Base-by-base conservation (phyloP, 306 rosid species). In the Pueraria montana region DNA sequence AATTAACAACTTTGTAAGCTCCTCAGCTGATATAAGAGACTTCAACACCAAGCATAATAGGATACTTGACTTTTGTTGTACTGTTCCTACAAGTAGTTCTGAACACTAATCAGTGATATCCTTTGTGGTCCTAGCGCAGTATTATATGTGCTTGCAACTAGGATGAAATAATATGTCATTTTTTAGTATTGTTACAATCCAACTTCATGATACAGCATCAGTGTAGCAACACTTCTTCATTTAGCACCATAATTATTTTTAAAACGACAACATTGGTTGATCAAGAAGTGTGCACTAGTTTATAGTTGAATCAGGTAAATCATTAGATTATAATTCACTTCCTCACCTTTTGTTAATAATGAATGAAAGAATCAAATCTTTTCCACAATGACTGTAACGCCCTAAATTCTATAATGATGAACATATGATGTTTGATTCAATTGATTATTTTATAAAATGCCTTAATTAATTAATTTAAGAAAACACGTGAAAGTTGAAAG, bases 201-300 rank as follows among this genome's bases (percentile, higher is more conserved):
- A 59, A 9, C 61, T 48, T 62, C 6, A 23, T 61, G 45, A 17
- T 24, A 36, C 43, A 62, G 46, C 18, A 14, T 32, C 3, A 72
- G 16, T 14, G 17, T 73, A 34, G 32, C 27, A 40, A 12, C 18
- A n/a, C 20, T 63, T 81, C 36, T 24, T 64, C 58, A 24, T 63
- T 64, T 64, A 65, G 40, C 45, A 50, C n/a, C 80, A 74, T 65
- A 72, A 40, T 32, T 63, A 73, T 23, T 62, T 81, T 48, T 18
- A 18, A 18, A 73, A 73, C 18, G 40, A 13, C 9, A 45, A 34
- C 34, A 49, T n/a, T 13, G 2, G 58, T 62, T 63, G 80, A 49
- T 11, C 46, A 17, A 17, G 66, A 72, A 8, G 56, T 62, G 40
- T 11, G 10, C 38, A 59, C 24, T 4, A 8, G 18, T 34, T 27